A percentile compares a stretch with the other conserved stretches of the same genome.
These are phyloP conservation scores for Cordyceps fumosorosea DNA, from an alignment of 2,329 filamentous ascomycete genomes.

Conservation along the genomic window DNA sequence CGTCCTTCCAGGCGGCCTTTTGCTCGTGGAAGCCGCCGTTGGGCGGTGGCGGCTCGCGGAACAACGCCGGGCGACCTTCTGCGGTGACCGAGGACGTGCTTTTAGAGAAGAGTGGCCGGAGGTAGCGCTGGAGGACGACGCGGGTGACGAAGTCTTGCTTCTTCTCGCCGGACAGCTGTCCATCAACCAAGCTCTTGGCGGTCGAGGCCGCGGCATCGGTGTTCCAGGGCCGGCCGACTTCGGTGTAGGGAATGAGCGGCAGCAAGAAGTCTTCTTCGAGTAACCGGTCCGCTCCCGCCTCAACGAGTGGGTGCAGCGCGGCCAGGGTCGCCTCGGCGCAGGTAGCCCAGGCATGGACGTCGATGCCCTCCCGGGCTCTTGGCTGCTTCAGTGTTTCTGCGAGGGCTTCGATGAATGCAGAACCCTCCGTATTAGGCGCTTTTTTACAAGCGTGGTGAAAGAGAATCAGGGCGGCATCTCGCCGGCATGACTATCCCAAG, in stretches of 20 bases:
- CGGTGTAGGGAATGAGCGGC: conserved; percentile 25
- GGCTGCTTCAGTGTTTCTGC: neutral
- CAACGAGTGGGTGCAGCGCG: conserved; percentile 21
- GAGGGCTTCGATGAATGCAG: neutral
- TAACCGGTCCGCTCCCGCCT: neutral
- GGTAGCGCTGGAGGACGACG: conserved; percentile 53
- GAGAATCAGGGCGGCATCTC: neutral
- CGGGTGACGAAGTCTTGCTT: conserved; percentile 39
- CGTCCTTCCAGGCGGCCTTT: conserved; percentile 20
- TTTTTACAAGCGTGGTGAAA: neutral
- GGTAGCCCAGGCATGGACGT: conserved; percentile 5
- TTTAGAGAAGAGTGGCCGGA: conserved; percentile 61
- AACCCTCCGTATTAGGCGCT: neutral
- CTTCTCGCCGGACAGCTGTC: conserved; percentile 18
- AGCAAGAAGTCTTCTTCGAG: conserved; percentile 23
- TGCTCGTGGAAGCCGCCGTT: conserved; percentile 2
- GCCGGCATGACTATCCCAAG: neutral
- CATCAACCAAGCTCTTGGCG: conserved; percentile 27
- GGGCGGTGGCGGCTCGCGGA: conserved; percentile 9
- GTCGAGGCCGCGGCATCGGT: conserved; percentile 23
- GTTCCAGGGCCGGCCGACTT: conserved; percentile 32
- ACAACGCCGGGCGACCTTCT: conserved; percentile 25
- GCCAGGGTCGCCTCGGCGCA: conserved; percentile 23
- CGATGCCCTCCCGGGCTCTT: neutral
- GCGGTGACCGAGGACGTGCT: conserved; percentile 36